Evolutionary conservation across 352 stramenopile species (phyloP).

Genomic region (Globisporangium yorkense): DNA sequence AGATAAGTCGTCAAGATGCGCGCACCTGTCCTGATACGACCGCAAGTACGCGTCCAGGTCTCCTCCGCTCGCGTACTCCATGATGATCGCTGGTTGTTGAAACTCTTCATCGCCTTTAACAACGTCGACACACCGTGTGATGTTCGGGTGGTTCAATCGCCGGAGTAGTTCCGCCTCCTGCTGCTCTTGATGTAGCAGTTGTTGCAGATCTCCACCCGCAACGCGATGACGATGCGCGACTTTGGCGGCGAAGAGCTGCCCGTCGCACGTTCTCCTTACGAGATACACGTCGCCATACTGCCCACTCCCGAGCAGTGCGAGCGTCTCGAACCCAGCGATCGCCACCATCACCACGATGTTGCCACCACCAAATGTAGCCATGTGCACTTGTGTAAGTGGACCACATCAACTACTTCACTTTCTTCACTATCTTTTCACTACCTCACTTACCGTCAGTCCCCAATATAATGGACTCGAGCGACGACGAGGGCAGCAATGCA

Average conservation of each 20-base stretch:
- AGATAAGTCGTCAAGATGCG: not conserved
- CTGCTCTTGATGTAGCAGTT: conserved; percentile 4
- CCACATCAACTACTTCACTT: not conserved
- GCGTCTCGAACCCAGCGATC: conserved; percentile 37
- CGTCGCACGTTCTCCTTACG: conserved; percentile 28
- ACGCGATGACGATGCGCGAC: conserved; percentile 11
- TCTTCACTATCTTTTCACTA: not conserved
- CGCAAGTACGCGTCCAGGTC: conserved; percentile 51
- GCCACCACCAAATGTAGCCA: conserved; percentile 6
- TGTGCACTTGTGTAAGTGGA: not conserved
- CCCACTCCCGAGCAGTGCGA: conserved; percentile 43
- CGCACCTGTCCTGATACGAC: conserved; percentile 1
- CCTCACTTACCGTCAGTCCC: not conserved
- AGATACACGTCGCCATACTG: conserved; percentile 54
- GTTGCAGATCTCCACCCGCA: conserved; percentile 7
- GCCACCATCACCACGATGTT: not conserved
- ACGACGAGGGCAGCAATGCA: not conserved
- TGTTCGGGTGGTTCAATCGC: conserved; percentile 50
- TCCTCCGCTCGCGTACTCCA: conserved; percentile 68
- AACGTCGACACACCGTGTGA: conserved; percentile 53
- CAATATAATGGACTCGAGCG: not conserved
- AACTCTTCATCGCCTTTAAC: conserved; percentile 14
- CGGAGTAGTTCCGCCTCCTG: conserved; percentile 51
- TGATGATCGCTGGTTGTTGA: conserved; percentile 43
- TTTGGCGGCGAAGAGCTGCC: conserved; percentile 50